These are phyloP conservation scores for Suillus cothurnatus DNA, from an alignment of 768 basidiomycete genomes.

Conservation along the genomic window DNA sequence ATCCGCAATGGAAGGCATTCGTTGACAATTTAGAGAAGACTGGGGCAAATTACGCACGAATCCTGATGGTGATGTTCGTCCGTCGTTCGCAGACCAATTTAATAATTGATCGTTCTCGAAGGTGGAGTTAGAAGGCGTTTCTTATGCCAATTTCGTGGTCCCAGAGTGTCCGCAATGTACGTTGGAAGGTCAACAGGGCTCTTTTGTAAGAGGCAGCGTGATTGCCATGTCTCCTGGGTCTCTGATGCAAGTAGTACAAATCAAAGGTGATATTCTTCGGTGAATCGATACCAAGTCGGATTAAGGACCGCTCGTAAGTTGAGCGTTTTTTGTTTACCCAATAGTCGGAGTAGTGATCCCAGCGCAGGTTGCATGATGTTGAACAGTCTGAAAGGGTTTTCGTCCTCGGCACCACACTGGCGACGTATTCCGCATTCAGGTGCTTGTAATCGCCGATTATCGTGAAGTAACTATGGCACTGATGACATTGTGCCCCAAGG, in stretches of 20 bases:
- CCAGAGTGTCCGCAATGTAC: constrained; percentile 77
- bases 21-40: constrained; percentile 62
- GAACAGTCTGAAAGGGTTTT: constrained; percentile 68
- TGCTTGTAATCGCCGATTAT: constrained; percentile 26
- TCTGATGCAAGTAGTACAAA: constrained; percentile 54
- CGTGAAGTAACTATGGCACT: constrained; percentile 2
- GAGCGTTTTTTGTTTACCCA: not conserved
- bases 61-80: constrained; percentile 87
- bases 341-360: not conserved
- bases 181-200: constrained; percentile 54
- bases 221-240: constrained; percentile 1
- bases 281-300: constrained; percentile 71
- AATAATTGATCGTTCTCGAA: constrained; percentile 28
- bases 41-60: constrained; percentile 73
- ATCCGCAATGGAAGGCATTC: constrained; percentile 79
- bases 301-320: constrained; percentile 74
- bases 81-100: not conserved
- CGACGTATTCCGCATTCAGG: constrained; percentile 93
- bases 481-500: constrained; percentile 38
- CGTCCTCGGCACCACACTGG: constrained; percentile 86
- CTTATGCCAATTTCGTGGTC: constrained; percentile 76
- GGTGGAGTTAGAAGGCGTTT: constrained; percentile 81
- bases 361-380: constrained; percentile 55
- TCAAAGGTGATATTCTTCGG: constrained; percentile 89
- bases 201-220: constrained; percentile 49